phyloP scores from a whole-genome alignment of 371 early-diverging fungal species.

The Haplosporangium sp. region DNA sequence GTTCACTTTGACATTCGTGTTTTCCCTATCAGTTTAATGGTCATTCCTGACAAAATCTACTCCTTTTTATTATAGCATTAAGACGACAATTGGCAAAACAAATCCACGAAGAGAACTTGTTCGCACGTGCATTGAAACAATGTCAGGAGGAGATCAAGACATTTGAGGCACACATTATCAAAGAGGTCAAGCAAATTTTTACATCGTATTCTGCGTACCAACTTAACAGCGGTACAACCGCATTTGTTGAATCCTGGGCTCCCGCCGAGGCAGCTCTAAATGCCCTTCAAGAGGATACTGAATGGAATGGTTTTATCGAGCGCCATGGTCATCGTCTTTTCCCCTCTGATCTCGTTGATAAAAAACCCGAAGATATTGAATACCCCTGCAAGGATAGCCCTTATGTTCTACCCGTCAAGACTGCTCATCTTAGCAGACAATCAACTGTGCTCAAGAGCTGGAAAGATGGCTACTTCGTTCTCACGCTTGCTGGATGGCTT shows the following conservation, averaged over 20 bases:
- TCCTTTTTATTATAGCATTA: conserved; percentile 20
- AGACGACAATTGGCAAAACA: conserved; percentile 48
- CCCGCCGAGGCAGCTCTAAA: conserved; percentile 39
- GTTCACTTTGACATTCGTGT: background rate
- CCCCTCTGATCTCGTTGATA: conserved; percentile 49
- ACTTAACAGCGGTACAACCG: conserved; percentile 20
- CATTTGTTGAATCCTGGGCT: conserved; percentile 39
- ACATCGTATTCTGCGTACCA: conserved; percentile 41
- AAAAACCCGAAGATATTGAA: conserved; percentile 38
- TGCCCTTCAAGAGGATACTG: conserved; percentile 40
- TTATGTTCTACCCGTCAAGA: conserved; percentile 35
- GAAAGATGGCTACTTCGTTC: conserved; percentile 53
- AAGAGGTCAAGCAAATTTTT: conserved; percentile 50
- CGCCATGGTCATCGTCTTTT: conserved; percentile 41
- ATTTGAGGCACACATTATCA: conserved; percentile 44
- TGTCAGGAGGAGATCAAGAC: conserved; percentile 48
- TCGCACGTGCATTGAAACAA: conserved; percentile 51
- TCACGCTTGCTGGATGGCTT: conserved; percentile 45
- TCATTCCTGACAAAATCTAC: background rate
- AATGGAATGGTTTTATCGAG: conserved; percentile 42
- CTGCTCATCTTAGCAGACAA: conserved; percentile 40
- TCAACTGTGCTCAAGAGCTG: conserved; percentile 51
- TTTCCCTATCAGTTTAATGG: background rate
- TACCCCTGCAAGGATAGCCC: conserved; percentile 51
- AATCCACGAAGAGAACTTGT: conserved; percentile 48